Evolutionary conservation across 2,329 filamentous ascomycete genomes (phyloP), one percentile per base, ranked within the genome.

Genomic region (Leptoxyphium fumago): DNA sequence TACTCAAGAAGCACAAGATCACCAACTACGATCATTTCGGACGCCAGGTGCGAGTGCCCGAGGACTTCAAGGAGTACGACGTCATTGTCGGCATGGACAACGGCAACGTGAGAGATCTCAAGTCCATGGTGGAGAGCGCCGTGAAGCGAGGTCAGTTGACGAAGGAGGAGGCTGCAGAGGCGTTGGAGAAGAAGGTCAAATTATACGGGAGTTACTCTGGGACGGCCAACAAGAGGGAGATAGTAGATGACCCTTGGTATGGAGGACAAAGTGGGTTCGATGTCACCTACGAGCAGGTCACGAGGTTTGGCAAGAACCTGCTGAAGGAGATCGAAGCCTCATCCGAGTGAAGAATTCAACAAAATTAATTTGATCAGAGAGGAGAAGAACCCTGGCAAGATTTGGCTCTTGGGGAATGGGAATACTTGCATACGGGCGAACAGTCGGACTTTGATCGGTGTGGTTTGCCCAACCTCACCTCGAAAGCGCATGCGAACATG

Each of bases 31-130:
- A 71, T 10, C 87, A 95, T 63, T 67, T 70, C 2, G 88, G 86
- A 15, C 78, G 87, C 43, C 82, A 84, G 62, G 79, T 93, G 61
- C 61, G 64, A 61, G 65, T 67, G 4, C 64, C 70, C 1, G 72
- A 74, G 42, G 91, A 98, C 64, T 93, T 96, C 55, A 68, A 78
- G 45, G 72, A 74, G 13, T 96, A 95, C 58, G 86, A 96, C 64
- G 96, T 94, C 65, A 79, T 98, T 47, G 79, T 98, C 45, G 88
- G 84, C 48, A 98, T 98, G 91, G 91, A 98, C 60, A 71, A 76
- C 41, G 76, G 78, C 39, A 96, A 96, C 61, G 68, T 94, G 39
- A 69, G 72, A 8, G 76, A 93, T 56, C 65, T 94, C 46, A 62
- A 78, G 55, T 70, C 77, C 29, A 64, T 80, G 57, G 69, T 76